Evolutionary conservation across 108 stramenopile species (phyloP).

Genomic region (Schizochytrium sp.): DNA sequence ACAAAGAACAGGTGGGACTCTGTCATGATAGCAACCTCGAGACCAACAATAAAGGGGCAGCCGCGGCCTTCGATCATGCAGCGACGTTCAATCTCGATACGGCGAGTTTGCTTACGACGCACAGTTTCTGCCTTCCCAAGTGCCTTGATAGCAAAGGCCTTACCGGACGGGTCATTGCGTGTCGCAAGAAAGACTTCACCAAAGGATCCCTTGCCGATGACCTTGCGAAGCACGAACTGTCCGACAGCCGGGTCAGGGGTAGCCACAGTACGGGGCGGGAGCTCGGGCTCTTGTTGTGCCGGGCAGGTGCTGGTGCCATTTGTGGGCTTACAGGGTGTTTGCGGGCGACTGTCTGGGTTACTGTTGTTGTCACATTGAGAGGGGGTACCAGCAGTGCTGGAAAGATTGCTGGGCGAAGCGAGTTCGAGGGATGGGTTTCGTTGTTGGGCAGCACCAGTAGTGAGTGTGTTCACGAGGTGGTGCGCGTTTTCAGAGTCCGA

Average conservation of each 20-base stretch:
- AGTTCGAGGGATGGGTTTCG: too few relatives aligned
- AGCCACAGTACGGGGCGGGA: neutral
- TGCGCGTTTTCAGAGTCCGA: neutral
- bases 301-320: neutral
- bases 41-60: slow-evolving; percentile 97
- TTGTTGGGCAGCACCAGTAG: too few relatives aligned
- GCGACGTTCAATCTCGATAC: slow-evolving; percentile 94
- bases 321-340: neutral
- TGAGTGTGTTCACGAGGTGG: too few relatives aligned
- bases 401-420: too few relatives aligned
- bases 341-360: neutral
- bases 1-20: slow-evolving; percentile 96
- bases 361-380: too few relatives aligned
- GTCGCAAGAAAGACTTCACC: slow-evolving; percentile 52
- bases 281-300: neutral
- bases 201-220: slow-evolving; percentile 62
- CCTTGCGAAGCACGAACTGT: neutral
- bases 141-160: slow-evolving; percentile 72
- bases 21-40: slow-evolving; percentile 98
- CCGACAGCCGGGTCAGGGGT: neutral
- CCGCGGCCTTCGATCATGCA: slow-evolving; percentile 89
- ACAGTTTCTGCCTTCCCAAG: slow-evolving; percentile 64
- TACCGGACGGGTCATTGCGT: neutral
- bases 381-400: too few relatives aligned
- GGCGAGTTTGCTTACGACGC: slow-evolving; percentile 95